Base-by-base conservation (phyloP, 2,329 filamentous ascomycete genomes). In the Paecilomyces variotii region DNA sequence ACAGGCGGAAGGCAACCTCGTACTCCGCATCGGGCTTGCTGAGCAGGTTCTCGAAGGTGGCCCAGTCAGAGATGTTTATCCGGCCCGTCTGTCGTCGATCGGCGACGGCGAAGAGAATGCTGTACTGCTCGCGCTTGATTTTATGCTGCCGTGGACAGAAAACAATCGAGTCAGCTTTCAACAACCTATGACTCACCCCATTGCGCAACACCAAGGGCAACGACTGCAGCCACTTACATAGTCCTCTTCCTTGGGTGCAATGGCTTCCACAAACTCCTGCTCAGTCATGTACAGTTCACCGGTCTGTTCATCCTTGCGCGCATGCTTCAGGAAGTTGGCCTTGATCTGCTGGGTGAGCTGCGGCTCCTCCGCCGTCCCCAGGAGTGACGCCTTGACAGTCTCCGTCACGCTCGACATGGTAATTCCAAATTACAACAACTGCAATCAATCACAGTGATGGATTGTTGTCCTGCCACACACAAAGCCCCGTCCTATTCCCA, bases 21-120 rank as follows among this genome's bases (percentile, higher is more conserved):
- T 99, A 99, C 79, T 99, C 94, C 74, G 94, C 94, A 71, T 97
- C 94, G 62, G 94, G 89, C 78, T 97, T 97, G 66, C 83, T 82
- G 60, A 99, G 86, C 63, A 99, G 84, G 79, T 96, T 95, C 78
- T 97, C 90, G 76, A 97, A 99, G 63, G 89, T 88, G 53, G 84
- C 86, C 91, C 93, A 99, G 78, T 99, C 94, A 60, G 86, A 80
- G 57, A 97, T 79, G 66, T 79, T 89, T 66, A 99, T 81, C 67
- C 84, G 87, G 63, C 92, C 92, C 52, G 80, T 80, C 65, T 81
- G 83, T 64, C 84, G 85, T 67, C 90, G 86, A 76, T 99, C 94
- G 67, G 94, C 94, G 59, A 99, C 89, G 63, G 82, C 81, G 77
- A 99, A 99, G 54, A 99, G 88, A 70, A 99, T 89, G 56, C 87